Conservation (phyloP, 2,329 filamentous ascomycete genomes). For the Fusarium avenaceum region DNA sequence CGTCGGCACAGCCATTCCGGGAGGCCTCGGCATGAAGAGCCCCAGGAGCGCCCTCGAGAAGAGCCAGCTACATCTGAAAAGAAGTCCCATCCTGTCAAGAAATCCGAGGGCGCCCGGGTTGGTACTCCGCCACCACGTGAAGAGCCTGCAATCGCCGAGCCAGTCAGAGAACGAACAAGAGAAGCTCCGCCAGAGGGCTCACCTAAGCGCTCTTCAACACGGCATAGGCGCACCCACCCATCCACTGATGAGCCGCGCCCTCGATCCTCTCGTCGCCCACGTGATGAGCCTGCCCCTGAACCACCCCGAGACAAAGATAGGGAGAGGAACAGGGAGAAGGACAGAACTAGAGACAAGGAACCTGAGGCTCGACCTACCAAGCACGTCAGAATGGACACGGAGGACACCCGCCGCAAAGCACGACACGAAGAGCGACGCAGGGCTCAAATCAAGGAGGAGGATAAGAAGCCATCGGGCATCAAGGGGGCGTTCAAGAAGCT, state of each 20-base stretch:
- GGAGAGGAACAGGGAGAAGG: conserved; percentile 27
- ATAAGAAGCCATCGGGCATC: conserved; percentile 51
- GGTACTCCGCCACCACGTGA: conserved; percentile 45
- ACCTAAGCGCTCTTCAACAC: conserved; percentile 50
- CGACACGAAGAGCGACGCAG: conserved; percentile 52
- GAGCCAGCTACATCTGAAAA: conserved; percentile 50
- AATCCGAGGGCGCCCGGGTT: conserved; percentile 54
- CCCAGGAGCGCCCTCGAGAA: conserved; percentile 49
- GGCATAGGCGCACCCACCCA: conserved; percentile 36
- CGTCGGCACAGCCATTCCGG: conserved; percentile 59
- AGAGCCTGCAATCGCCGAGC: conserved; percentile 39
- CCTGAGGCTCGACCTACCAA: conserved; percentile 36
- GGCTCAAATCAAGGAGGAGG: conserved; percentile 51
- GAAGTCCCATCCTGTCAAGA: conserved; percentile 60
- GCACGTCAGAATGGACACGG: conserved; percentile 50
- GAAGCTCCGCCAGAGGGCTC: conserved; percentile 47
- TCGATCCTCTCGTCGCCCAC: conserved; percentile 41
- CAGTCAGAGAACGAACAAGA: conserved; percentile 43
- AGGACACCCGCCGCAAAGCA: conserved; percentile 54
- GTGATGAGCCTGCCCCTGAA: conserved; percentile 36
- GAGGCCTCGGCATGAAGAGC: conserved; percentile 50
- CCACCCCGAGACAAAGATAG: conserved; percentile 32
- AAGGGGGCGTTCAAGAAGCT: conserved; percentile 52
- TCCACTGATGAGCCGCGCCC: conserved; percentile 43
- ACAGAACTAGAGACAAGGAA: conserved; percentile 22